Evolutionary conservation across 768 basidiomycete species (phyloP), one percentile per base, ranked within the genome.

Genomic region (Suillus subaureus): DNA sequence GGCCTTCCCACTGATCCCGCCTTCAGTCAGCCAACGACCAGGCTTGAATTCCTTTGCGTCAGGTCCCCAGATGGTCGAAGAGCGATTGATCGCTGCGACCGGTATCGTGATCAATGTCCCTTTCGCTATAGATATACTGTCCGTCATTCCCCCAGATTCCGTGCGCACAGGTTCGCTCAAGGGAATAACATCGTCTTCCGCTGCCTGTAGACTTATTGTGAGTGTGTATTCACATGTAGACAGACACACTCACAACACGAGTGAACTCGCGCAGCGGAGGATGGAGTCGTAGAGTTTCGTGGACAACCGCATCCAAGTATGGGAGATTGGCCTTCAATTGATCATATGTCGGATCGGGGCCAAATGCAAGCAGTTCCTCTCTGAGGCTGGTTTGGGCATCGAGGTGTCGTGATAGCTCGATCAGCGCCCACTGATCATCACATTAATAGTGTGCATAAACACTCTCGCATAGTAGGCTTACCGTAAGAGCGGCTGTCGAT

Each of bases 31-130:
- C 90, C 91, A 92, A 6, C 90, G 79, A 62, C 87, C 86, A 0
- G 90, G 90, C 47, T 83, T 79, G 73, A 87, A 92, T 56, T 81
- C 81, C 28, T 81, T 80, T 4, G 87, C 83, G 64, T 87, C 83
- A 0, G 79, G 70, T 2, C 90, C 90, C 90, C 91, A 92, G 39
- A 89, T 72, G 1, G 73, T 74, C 62, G 79, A 79, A n/a, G 84
- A 83, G 7, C 78, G 72, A 72, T 90, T 89, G 58, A 87, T 78
- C 23, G 76, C 75, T 7, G 72, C 61, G 35, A 88, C 79, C 2
- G 84, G 82, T 3, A 83, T 72, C 13, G 77, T 65, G 35, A 91
- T 64, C 1, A 70, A 64, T 1, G 82, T 83, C 4, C 84, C 87
- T 66, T 84, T 84, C 23, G 79, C 76, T 43, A 90, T 74, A 6